Evolutionary conservation across 2,329 filamentous ascomycete genomes (phyloP), one percentile per base, ranked within the genome.

Genomic region (Trematosphaeria pertusa): DNA sequence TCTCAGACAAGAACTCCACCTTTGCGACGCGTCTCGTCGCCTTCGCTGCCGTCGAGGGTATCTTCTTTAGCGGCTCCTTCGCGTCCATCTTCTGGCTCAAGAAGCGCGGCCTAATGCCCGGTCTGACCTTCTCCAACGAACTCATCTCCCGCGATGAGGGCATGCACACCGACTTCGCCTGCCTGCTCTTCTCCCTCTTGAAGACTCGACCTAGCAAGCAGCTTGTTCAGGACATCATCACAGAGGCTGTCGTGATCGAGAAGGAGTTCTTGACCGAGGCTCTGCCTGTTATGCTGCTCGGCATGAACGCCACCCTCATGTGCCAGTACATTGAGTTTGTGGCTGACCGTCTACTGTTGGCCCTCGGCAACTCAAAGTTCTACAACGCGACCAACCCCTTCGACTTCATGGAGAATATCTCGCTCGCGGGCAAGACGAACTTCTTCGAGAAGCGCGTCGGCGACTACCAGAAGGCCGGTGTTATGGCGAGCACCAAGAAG

Each of bases 371-470:
- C 76, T 84, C 89, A 65, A 97, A 97, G 83, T 82, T 89, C 66
- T 99, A 96, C 85, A 89, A 94, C 71, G 81, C 88, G 19, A 84
- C 87, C 73, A 99, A 99, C 80, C 94, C 94, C 72, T 99, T 99
- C 74, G 94, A 99, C 82, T 99, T 99, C 77, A 99, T 99, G 94
- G 94, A 99, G 84, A 97, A 96, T 79, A 99, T 99, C 76, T 97
- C 94, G 17, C 84, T 99, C 9, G 90, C 91, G 41, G 94, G 94
- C 77, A 99, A 99, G 89, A 99, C 94, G 74, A 99, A 99, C 86
- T 99, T 99, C 85, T 99, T 99, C 74, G 94, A 99, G 88, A 99
- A 99, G 89, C 91, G 94, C 65, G 94, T 99, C 47, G 94, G 88
- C 73, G 94, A 99, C 71, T 99, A 99, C 85, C 94, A 99, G 79